Evolutionary conservation across 371 early-diverging fungal genomes (phyloP).

Genomic region (Catenaria anguillulae): DNA sequence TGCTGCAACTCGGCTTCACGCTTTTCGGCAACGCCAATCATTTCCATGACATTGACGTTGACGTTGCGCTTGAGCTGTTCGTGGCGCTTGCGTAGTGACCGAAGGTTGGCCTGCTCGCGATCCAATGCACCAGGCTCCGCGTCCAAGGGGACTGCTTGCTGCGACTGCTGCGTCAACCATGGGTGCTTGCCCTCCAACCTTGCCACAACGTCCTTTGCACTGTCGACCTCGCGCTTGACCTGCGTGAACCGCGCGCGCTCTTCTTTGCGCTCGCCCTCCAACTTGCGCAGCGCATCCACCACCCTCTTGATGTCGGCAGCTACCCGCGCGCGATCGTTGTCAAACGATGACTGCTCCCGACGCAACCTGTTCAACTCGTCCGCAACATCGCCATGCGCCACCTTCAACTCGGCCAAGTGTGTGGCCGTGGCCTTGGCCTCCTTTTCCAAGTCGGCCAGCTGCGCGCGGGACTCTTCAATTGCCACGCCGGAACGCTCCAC

Average conservation of each 20-base stretch:
- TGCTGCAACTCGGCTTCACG: constrained; percentile 65
- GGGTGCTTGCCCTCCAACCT: constrained; percentile 48
- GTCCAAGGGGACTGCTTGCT: neutral
- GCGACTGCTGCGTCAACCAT: constrained; percentile 55
- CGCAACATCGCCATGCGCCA: constrained; percentile 14
- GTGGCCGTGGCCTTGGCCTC: neutral
- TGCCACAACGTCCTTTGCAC: constrained; percentile 30
- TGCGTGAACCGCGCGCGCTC: constrained; percentile 51
- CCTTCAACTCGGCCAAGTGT: neutral
- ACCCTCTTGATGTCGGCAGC: constrained; percentile 42
- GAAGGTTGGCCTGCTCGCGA: constrained; percentile 52
- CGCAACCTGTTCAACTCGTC: constrained; percentile 25
- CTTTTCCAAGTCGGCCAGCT: constrained; percentile 11
- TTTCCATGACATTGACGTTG: constrained; percentile 86
- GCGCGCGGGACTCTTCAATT: constrained; percentile 26
- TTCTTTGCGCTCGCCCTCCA: constrained; percentile 52
- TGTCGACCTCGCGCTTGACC: constrained; percentile 42
- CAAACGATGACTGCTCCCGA: constrained; percentile 27
- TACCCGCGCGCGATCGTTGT: constrained; percentile 46
- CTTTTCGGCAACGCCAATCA: constrained; percentile 84
- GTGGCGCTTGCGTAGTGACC: constrained; percentile 53
- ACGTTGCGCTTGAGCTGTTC: constrained; percentile 69
- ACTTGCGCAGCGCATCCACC: constrained; percentile 22
- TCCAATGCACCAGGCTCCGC: constrained; percentile 53
- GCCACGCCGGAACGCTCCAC: constrained; percentile 20